Conservation (phyloP, 2,329 filamentous ascomycete genomes). For the Rhytidhysteron rufulum region DNA sequence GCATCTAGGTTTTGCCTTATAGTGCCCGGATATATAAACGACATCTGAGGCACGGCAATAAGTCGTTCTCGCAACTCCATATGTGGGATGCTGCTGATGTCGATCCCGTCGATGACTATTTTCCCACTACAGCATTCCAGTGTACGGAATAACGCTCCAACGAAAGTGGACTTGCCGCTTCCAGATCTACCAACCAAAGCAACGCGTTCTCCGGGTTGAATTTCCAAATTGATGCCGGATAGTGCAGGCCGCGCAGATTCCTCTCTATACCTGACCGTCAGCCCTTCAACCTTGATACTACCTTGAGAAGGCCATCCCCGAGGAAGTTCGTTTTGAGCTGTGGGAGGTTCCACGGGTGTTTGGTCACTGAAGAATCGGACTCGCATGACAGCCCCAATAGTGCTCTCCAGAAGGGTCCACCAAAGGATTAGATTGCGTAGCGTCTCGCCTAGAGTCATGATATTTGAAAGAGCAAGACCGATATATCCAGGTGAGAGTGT, state of each 20-base stretch:
- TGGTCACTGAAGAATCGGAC: slow-evolving; percentile 28
- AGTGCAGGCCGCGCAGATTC: neutral
- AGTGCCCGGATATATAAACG: slow-evolving; percentile 71
- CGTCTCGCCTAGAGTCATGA: slow-evolving; percentile 26
- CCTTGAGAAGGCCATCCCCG: slow-evolving; percentile 35
- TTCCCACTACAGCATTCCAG: slow-evolving; percentile 36
- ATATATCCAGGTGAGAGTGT: slow-evolving; percentile 26
- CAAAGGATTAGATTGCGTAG: slow-evolving; percentile 28
- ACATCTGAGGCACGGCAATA: slow-evolving; percentile 75
- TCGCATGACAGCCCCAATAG: slow-evolving; percentile 33
- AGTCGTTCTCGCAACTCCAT: slow-evolving; percentile 67
- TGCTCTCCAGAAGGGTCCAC: slow-evolving; percentile 39
- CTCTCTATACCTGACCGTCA: slow-evolving; percentile 8
- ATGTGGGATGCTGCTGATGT: slow-evolving; percentile 65
- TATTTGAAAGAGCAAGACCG: slow-evolving; percentile 37
- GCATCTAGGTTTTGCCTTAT: slow-evolving; percentile 72
- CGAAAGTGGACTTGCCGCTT: slow-evolving; percentile 73
- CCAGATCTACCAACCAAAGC: slow-evolving; percentile 73
- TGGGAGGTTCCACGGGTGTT: slow-evolving; percentile 25
- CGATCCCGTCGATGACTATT: slow-evolving; percentile 39
- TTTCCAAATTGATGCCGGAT: neutral
- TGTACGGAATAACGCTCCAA: slow-evolving; percentile 71
- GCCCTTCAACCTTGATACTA: slow-evolving; percentile 26
- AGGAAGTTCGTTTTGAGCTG: too few relatives aligned
- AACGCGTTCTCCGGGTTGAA: slow-evolving; percentile 45